These are phyloP conservation scores for Helminthosporium solani DNA, from an alignment of 2,329 filamentous ascomycete genomes.

Conservation along the genomic window DNA sequence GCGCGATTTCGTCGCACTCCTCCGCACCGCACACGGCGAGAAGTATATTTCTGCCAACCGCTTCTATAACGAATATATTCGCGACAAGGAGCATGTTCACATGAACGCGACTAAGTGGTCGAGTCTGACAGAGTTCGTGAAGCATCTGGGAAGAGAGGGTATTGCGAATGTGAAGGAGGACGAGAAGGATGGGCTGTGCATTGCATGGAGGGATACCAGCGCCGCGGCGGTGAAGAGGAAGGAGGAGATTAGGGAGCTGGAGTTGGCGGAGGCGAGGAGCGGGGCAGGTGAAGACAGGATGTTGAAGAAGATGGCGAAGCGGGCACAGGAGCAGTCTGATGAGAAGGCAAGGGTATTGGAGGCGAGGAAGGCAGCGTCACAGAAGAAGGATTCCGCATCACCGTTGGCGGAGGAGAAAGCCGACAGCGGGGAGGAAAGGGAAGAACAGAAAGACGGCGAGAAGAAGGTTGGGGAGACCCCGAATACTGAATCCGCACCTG, in stretches of 20 bases:
- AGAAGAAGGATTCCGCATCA: conserved; percentile 42
- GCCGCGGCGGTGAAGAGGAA: conserved; percentile 78
- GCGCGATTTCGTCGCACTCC: conserved; percentile 72
- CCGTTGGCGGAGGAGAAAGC: conserved; percentile 41
- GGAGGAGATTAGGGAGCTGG: conserved; percentile 79
- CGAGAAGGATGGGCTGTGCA: conserved; percentile 79
- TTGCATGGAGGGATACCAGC: conserved; percentile 89
- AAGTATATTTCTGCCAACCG: conserved; percentile 87
- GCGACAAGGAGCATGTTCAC: conserved; percentile 70
- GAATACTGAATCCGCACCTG: conserved; percentile 30
- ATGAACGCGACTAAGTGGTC: conserved; percentile 94
- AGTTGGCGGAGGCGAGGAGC: conserved; percentile 84
- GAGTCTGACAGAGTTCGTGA: conserved; percentile 85
- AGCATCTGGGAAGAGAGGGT: conserved; percentile 80
- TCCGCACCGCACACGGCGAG: conserved; percentile 84
- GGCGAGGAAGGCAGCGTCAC: conserved; percentile 47
- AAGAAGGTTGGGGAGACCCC: conserved; percentile 60
- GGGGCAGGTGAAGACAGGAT: conserved; percentile 84
- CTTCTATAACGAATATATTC: conserved; percentile 94
- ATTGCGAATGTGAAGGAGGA: conserved; percentile 84
- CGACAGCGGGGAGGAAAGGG: conserved; percentile 45
- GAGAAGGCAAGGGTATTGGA: conserved; percentile 37
- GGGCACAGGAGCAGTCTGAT: conserved; percentile 63
- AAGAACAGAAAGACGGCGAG: conserved; percentile 65
- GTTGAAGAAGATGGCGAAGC: conserved; percentile 79